Evolutionary conservation across 164 flowering plant species (phyloP), one percentile per base, ranked within the genome.

Genomic region (Magnolia kwangsiensis): DNA sequence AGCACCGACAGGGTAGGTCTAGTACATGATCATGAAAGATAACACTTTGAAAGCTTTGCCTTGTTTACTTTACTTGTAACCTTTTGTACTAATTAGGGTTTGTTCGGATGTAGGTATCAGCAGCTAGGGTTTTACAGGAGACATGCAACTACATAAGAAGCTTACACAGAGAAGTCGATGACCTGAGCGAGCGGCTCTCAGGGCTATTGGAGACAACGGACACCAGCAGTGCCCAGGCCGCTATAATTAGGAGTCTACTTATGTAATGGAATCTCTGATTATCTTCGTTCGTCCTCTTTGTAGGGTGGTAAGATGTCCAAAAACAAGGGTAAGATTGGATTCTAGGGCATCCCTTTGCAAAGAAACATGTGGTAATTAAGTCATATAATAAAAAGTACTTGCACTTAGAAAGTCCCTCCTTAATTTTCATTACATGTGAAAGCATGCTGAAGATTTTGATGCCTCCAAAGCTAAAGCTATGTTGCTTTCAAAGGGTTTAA

Each of bases 101-200:
- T 18, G 37, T 5, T 72, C 5, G 51, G 67, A 10, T 74, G 63
- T 59, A 92, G 97, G 93, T 85, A 74, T 84, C 93, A 20, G 88
- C 92, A 8, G 81, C 88, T 0, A 90, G 81, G 81, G 91, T 92
- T 0, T 75, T 91, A 72, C 90, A 89, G 61, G 97, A 92, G 85
- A 88, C 94, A 13, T 92, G 94, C 85, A 88, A 89, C 80, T 88
- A 90, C 85, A 89, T 92, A 21, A 87, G 86, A 75, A 85, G 76
- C 83, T 80, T 92, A 67, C 93, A 90, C 79, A 79, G 81, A 69
- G 93, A 92, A 72, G 91, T 90, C 23, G 91, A 90, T 67, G 95
- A 87, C 72, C 71, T 91, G 27, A 90, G 95, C 49, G 88, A 89
- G 70, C 79, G 95, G 29, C 78, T 92, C 74, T 89, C 93, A 0